Percentiles rank a stretch among this genome's conserved stretches.
Evolutionary conservation across 441 rosid genomes (phyloP).

Genomic region (Arabidopsis lyrata): DNA sequence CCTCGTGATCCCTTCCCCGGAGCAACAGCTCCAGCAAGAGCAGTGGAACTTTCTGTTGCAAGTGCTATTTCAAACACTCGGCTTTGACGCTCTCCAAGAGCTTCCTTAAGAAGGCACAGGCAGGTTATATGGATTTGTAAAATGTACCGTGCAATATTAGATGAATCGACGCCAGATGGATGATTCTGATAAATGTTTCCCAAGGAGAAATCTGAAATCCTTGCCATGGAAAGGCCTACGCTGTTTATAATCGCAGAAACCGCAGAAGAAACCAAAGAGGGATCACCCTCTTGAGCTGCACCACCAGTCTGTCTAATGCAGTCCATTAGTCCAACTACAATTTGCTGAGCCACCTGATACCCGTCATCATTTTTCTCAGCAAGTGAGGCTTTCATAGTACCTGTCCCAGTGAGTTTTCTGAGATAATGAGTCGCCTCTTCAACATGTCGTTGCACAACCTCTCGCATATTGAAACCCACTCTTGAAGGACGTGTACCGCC

Average conservation of each 20-base stretch:
- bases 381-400: conserved; percentile 57
- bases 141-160: conserved; percentile 69
- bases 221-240: conserved; percentile 71
- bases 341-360: conserved; percentile 86
- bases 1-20: conserved; percentile 87
- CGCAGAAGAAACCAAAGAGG: conserved; percentile 92
- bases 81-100: conserved; percentile 98
- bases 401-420: conserved; percentile 65
- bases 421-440: conserved; percentile 72
- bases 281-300: conserved; percentile 99
- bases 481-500: conserved; percentile 66
- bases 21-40: conserved; percentile 69
- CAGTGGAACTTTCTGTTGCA: conserved; percentile 89
- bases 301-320: conserved; percentile 94
- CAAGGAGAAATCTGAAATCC: conserved; percentile 71
- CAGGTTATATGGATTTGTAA: conserved; percentile 84
- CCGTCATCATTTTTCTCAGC: conserved; percentile 72
- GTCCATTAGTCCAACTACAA: conserved; percentile 77
- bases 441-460: conserved; percentile 73
- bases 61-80: conserved; percentile 97
- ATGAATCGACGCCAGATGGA: conserved; percentile 55
- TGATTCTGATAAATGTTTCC: conserved; percentile 61
- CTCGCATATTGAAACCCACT: conserved; percentile 89
- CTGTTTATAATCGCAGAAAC: conserved; percentile 87
- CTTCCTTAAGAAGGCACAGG: conserved; percentile 89